phyloP scores from a whole-genome alignment of 1,139 yeast species.

The Lodderomyces oxycetoniae region DNA sequence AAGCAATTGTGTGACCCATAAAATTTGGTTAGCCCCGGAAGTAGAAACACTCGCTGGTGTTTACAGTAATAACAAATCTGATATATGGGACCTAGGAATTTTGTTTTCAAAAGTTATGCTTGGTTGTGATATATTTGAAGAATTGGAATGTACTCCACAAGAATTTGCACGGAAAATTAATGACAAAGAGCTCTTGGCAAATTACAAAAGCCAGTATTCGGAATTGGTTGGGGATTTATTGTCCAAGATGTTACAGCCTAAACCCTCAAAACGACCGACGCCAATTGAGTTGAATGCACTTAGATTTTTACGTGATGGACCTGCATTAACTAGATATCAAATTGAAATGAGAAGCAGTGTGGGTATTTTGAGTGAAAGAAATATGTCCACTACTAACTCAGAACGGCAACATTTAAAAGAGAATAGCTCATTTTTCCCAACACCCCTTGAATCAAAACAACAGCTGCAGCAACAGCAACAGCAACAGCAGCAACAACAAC shows the following conservation, averaged over 20 bases:
- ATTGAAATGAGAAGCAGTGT: background rate
- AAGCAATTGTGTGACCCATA: background rate
- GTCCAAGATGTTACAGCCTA: conserved; percentile 56
- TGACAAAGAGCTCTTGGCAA: background rate
- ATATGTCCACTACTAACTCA: background rate
- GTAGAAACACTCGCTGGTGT: conserved; percentile 22
- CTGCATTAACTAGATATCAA: conserved; percentile 20
- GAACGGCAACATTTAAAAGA: too few relatives aligned
- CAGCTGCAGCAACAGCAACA: conserved; percentile 3
- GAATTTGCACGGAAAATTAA: background rate
- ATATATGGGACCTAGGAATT: conserved; percentile 90
- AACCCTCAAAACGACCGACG: conserved; percentile 69
- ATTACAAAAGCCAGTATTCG: conserved; percentile 21
- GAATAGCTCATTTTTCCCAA: background rate
- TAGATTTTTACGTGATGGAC: conserved; percentile 71
- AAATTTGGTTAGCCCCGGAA: conserved; percentile 78
- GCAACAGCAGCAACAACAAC: background rate
- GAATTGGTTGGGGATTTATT: conserved; percentile 58
- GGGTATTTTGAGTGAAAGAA: background rate
- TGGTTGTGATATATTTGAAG: conserved; percentile 44
- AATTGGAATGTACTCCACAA: conserved; percentile 10
- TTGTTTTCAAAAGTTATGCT: conserved; percentile 67
- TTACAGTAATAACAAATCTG: conserved; percentile 55
- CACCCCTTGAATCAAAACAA: background rate
- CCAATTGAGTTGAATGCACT: conserved; percentile 82